phyloP scores from a whole-genome alignment of 345 rosid species.

The Boechera retrofracta region DNA sequence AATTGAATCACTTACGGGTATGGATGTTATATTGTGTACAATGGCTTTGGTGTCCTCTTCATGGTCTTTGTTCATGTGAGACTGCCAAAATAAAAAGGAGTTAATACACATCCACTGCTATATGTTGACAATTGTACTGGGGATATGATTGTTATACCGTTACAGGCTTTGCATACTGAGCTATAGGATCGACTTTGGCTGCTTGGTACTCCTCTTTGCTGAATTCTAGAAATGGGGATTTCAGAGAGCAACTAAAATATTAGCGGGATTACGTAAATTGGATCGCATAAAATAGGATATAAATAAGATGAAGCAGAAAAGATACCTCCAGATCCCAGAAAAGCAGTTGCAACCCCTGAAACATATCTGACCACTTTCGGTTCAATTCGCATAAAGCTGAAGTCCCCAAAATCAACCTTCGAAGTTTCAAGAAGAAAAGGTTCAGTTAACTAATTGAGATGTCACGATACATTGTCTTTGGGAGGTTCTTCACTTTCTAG shows the following conservation, averaged over 20 bases:
- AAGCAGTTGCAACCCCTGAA: constrained; percentile 91
- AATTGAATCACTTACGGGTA: constrained; percentile 59
- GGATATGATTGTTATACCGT: constrained; percentile 55
- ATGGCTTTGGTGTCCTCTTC: constrained; percentile 84
- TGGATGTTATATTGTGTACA: constrained; percentile 71
- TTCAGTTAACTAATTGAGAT: constrained; percentile 32
- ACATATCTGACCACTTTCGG: constrained; percentile 85
- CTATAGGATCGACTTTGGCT: constrained; percentile 84
- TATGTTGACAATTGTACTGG: background rate
- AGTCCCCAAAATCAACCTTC: constrained; percentile 98
- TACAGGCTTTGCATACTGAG: constrained; percentile 86
- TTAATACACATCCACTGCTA: background rate
- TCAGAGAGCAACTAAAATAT: background rate
- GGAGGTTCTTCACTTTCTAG: constrained; percentile 8
- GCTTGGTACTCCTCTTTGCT: constrained; percentile 67
- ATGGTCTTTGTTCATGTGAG: constrained; percentile 96
- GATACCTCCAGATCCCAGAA: constrained; percentile 92
- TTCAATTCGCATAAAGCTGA: constrained; percentile 78
- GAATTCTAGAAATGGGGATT: constrained; percentile 58
- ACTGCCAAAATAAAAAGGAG: constrained; percentile 48
- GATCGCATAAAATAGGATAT: background rate
- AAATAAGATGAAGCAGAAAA: constrained; percentile 32
- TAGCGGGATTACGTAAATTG: background rate
- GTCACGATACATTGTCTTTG: background rate
- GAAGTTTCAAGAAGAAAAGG: constrained; percentile 28